Evolutionary conservation across 345 rosid genomes (phyloP).

Genomic region (Eucalyptus rudis): DNA sequence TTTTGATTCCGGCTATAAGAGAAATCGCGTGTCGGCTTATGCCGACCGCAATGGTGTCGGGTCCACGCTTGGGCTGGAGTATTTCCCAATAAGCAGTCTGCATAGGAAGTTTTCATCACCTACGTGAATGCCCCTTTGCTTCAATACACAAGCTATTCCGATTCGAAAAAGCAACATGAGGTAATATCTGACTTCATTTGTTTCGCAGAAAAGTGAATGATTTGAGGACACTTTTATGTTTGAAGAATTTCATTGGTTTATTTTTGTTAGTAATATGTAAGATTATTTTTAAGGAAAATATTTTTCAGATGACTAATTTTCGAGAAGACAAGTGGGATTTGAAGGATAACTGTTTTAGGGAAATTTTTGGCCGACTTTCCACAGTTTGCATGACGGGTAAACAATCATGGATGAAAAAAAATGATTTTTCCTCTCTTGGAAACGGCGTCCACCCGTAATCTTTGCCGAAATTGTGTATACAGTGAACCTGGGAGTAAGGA

Average conservation of each 20-base stretch:
- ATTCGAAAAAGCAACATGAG: too few species aligned
- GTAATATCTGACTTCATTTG: accelerated
- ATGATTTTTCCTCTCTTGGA: neutral
- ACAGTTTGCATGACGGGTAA: accelerated
- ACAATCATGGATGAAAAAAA: neutral
- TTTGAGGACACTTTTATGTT: accelerated
- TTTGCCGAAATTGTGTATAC: neutral
- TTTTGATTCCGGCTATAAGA: neutral
- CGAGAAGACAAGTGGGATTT: accelerated
- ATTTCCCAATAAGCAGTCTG: neutral
- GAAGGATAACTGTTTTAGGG: neutral
- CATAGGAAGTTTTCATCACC: neutral
- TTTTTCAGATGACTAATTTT: neutral
- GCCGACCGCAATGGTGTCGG: neutral
- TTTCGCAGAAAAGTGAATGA: accelerated
- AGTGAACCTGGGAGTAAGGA: neutral
- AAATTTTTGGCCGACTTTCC: neutral
- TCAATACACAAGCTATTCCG: neutral
- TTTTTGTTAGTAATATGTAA: neutral
- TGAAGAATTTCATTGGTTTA: accelerated
- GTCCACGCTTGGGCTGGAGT: neutral
- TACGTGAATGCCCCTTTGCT: neutral
- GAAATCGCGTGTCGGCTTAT: neutral
- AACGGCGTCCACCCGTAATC: neutral
- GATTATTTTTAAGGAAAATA: neutral